These are phyloP conservation scores for Solanum chacoense DNA, from an alignment of 305 asterid genomes.

Conservation along the genomic window DNA sequence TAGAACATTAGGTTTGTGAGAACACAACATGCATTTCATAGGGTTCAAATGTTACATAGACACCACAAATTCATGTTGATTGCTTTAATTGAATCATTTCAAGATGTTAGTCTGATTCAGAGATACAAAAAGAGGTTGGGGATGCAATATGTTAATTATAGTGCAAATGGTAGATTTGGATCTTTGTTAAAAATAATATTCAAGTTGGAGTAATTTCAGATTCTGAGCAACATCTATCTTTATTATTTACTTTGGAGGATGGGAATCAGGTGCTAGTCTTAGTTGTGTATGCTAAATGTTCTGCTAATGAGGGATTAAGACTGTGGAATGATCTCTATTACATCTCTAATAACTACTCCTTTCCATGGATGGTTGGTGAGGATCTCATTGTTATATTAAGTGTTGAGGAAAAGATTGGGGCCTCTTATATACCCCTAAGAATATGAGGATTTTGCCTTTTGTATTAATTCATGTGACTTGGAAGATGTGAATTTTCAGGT, in stretches of 20 bases:
- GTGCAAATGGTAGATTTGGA: background rate
- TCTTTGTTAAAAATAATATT: background rate
- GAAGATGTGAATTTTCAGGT: background rate
- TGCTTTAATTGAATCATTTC: background rate
- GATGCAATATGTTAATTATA: background rate
- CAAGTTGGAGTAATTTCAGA: background rate
- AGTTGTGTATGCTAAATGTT: background rate
- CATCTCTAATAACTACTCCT: background rate
- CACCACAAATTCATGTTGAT: too few species aligned
- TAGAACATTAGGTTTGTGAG: background rate
- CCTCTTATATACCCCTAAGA: background rate
- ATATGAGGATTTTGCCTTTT: background rate
- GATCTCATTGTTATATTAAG: background rate
- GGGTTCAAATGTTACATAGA: background rate
- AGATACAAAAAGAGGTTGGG: background rate
- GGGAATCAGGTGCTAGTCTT: background rate
- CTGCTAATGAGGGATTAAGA: background rate
- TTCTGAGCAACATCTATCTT: background rate
- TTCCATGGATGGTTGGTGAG: background rate
- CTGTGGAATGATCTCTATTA: background rate
- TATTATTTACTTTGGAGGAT: background rate
- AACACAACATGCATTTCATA: background rate
- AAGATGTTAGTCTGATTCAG: background rate
- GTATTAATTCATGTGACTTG: background rate
- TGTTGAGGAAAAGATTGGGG: background rate